Evolutionary conservation across 768 basidiomycete species (phyloP).

Genomic region (Lactarius psammicola): DNA sequence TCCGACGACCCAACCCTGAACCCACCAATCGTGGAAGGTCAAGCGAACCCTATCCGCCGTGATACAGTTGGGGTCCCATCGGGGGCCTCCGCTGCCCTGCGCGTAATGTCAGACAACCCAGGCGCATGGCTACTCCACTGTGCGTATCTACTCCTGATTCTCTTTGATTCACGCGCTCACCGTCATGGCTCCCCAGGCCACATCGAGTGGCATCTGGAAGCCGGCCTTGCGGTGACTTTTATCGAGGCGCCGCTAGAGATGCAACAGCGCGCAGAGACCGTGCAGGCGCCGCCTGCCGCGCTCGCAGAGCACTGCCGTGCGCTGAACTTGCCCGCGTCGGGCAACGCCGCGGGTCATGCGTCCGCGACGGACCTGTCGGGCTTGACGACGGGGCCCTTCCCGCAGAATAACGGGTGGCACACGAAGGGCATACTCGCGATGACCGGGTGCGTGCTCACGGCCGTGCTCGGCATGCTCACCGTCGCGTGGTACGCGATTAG

Average conservation of each 20-base stretch:
- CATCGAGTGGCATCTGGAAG: conserved; percentile 84
- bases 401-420: conserved; percentile 69
- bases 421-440: conserved; percentile 73
- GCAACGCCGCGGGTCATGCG: conserved; percentile 85
- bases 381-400: conserved; percentile 65
- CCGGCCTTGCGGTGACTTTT: conserved; percentile 82
- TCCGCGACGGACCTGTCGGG: conserved; percentile 69
- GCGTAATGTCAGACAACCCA: conserved; percentile 87
- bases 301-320: conserved; percentile 72
- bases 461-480: conserved; percentile 74
- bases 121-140: conserved; percentile 88
- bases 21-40: conserved; percentile 74
- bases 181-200: conserved; percentile 49
- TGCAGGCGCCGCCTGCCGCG: conserved; percentile 47
- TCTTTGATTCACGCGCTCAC: conserved; percentile 1
- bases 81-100: conserved; percentile 64
- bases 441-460: conserved; percentile 75
- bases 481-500: conserved; percentile 88
- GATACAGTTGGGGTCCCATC: conserved; percentile 83
- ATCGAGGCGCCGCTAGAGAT: conserved; percentile 75
- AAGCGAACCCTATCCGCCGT: conserved; percentile 86
- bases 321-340: conserved; percentile 56
- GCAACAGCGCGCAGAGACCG: conserved; percentile 49
- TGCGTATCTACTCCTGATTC: conserved; percentile 37
- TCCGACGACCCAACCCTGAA: conserved; percentile 75